Evolutionary conservation across 2,329 filamentous ascomycete genomes (phyloP).

Genomic region (Calonectria naviculata): DNA sequence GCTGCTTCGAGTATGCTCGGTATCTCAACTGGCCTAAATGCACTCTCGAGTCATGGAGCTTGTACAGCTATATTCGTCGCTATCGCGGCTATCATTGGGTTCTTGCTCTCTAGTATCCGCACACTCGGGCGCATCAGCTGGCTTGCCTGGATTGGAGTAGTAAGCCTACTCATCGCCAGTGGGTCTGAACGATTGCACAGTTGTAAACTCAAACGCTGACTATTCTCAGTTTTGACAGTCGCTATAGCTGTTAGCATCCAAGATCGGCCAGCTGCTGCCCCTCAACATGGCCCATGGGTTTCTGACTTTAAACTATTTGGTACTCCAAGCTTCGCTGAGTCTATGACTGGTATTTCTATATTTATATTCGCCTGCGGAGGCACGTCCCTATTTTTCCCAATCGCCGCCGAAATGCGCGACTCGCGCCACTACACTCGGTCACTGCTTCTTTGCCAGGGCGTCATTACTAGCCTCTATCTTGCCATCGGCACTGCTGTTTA

Average conservation of each 20-base stretch:
- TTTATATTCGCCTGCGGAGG: slow-evolving; percentile 52
- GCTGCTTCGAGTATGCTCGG: slow-evolving; percentile 1
- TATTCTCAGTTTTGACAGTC: slow-evolving; percentile 26
- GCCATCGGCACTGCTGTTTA: slow-evolving; percentile 53
- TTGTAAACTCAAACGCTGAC: too few species aligned
- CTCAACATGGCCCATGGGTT: slow-evolving; percentile 33
- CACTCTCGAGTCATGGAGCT: not conserved
- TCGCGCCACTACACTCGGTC: slow-evolving; percentile 40
- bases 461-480: slow-evolving; percentile 45
- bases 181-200: not conserved
- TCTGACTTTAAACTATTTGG: slow-evolving; percentile 45
- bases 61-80: slow-evolving; percentile 8
- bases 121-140: slow-evolving; percentile 5
- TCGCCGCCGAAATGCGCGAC: slow-evolving; percentile 46
- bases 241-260: slow-evolving; percentile 35
- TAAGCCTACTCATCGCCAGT: slow-evolving; percentile 23
- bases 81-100: not conserved
- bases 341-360: slow-evolving; percentile 44
- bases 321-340: slow-evolving; percentile 46
- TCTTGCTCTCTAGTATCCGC: not conserved
- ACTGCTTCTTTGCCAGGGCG: slow-evolving; percentile 39
- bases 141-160: not conserved
- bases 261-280: slow-evolving; percentile 27
- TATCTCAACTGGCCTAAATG: not conserved
- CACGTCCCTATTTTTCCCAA: slow-evolving; percentile 47